Percentiles rank a stretch among this genome's conserved stretches.
Conservation (phyloP, 306 rosid genomes). For the Phaseolus lunatus region DNA sequence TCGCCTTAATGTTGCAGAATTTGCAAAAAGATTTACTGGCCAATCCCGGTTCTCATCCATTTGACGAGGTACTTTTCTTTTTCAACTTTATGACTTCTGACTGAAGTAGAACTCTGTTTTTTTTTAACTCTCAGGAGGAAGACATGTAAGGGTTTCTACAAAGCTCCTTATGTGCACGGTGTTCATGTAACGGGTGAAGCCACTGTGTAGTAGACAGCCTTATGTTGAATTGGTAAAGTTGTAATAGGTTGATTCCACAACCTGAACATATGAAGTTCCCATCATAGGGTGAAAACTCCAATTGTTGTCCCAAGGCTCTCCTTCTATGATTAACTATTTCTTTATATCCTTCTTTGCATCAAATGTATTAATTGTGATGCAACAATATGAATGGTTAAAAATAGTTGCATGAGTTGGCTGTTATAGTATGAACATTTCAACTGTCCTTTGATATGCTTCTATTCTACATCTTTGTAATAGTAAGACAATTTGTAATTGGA, state of each 20-base stretch:
- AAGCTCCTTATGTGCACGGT: background rate
- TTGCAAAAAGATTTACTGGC: slow-evolving; percentile 72
- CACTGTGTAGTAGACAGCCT: background rate
- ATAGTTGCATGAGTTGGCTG: background rate
- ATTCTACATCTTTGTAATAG: slow-evolving; percentile 11
- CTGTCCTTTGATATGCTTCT: background rate
- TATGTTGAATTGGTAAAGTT: background rate
- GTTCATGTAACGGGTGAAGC: background rate
- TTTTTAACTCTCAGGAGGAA: background rate
- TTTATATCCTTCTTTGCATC: background rate
- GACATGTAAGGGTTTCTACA: background rate
- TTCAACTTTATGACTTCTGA: slow-evolving; percentile 29
- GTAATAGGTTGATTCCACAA: background rate
- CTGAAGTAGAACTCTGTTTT: background rate
- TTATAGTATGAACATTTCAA: slow-evolving; percentile 17
- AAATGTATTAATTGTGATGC: slow-evolving; percentile 2
- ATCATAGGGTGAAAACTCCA: background rate
- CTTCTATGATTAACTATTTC: background rate
- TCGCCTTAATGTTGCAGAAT: slow-evolving; percentile 58
- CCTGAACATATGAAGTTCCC: background rate
- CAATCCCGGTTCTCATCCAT: slow-evolving; percentile 79
- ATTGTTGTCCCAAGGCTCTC: background rate
- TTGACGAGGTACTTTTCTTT: slow-evolving; percentile 76
- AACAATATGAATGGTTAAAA: background rate
- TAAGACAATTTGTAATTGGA: background rate